phyloP scores from a whole-genome alignment of 2,329 filamentous ascomycete species.

The Clarireedia monteithiana region DNA sequence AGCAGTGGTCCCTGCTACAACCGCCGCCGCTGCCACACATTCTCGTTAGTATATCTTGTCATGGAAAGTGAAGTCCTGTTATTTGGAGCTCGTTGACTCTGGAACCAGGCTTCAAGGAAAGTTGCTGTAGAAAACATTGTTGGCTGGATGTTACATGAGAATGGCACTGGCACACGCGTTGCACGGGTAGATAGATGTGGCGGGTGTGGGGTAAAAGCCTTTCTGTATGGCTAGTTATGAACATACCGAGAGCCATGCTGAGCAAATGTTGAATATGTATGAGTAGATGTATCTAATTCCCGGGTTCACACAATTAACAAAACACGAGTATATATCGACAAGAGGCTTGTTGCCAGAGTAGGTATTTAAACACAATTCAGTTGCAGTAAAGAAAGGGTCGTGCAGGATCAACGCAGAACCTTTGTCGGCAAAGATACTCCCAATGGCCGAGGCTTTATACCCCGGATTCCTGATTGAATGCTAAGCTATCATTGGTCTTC shows the following conservation, averaged over 20 bases:
- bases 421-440: background rate
- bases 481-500: background rate
- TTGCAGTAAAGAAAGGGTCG: background rate
- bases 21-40: slow-evolving; percentile 18
- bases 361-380: background rate
- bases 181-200: too few relatives aligned
- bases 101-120: background rate
- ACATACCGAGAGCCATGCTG: too few relatives aligned
- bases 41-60: background rate
- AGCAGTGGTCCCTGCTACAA: slow-evolving; percentile 32
- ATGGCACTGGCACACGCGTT: too few relatives aligned
- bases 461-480: background rate
- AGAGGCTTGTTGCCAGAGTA: background rate
- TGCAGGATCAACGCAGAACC: background rate
- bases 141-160: too few relatives aligned
- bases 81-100: background rate
- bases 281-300: too few relatives aligned
- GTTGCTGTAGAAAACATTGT: background rate
- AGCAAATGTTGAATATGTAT: too few relatives aligned
- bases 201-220: too few relatives aligned
- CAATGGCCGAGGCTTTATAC: background rate
- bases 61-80: background rate
- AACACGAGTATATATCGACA: too few relatives aligned
- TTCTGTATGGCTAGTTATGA: too few relatives aligned
- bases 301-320: too few relatives aligned